Conservation (phyloP, 1,139 yeast genomes). For the Hansenula sp. region DNA sequence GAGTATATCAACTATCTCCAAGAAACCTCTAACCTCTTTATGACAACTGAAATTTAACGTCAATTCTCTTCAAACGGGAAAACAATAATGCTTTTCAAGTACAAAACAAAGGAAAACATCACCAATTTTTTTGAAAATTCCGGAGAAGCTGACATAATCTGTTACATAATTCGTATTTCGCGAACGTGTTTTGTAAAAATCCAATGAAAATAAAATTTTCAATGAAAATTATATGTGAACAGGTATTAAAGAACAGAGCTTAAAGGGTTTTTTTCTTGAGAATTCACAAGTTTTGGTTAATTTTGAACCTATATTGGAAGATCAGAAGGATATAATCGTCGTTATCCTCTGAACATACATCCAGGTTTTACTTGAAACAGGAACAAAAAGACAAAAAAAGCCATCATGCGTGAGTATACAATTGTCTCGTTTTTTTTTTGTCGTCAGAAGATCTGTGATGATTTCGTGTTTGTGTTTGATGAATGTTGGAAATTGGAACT, state of each 20-base stretch:
- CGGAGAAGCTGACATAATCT: neutral
- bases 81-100: neutral
- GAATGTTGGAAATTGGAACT: no score
- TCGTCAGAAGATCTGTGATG: neutral
- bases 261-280: no score
- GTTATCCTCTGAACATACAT: no score
- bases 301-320: neutral
- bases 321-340: neutral
- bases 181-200: neutral
- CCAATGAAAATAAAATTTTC: neutral
- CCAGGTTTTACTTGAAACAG: neutral
- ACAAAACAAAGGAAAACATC: neutral
- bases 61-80: neutral
- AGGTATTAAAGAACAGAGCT: neutral
- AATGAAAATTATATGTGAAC: neutral
- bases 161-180: neutral
- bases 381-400: neutral
- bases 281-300: no score
- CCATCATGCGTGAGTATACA: conserved; percentile 2
- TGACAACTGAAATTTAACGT: no score
- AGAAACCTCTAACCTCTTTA: no score
- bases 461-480: neutral
- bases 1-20: no score
- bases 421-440: neutral
- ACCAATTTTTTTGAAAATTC: neutral